Percentiles rank a stretch among this genome's conserved stretches.
Conservation (phyloP, 331 rosid species). For the Erythrophleum ivorense region DNA sequence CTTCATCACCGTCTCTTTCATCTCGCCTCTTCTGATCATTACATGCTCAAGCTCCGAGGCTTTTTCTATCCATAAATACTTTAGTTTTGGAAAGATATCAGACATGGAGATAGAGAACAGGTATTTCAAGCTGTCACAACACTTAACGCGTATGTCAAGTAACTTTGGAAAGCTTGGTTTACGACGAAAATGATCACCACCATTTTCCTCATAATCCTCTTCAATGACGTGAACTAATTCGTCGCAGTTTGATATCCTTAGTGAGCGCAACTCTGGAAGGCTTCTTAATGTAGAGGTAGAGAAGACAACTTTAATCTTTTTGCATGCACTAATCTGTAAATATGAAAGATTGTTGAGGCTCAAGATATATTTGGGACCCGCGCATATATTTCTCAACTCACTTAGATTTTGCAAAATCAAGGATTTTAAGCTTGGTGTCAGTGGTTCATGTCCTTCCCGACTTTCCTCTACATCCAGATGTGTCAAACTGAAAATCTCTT, state of each 20-base stretch:
- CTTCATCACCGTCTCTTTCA: not conserved
- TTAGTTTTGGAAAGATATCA: not conserved
- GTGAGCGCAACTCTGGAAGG: fast-evolving
- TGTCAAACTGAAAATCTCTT: not conserved
- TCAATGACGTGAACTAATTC: not conserved
- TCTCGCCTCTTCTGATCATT: not conserved
- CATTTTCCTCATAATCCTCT: not conserved
- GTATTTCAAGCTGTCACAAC: not conserved
- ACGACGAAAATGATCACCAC: not conserved
- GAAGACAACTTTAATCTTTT: not conserved
- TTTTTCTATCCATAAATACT: too few relatives aligned
- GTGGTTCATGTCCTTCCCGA: not conserved
- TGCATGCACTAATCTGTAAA: not conserved
- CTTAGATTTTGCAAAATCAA: not conserved
- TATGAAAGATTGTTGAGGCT: fast-evolving
- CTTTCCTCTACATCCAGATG: too few relatives aligned
- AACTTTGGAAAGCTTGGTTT: not conserved
- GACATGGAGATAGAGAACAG: not conserved
- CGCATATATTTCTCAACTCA: not conserved
- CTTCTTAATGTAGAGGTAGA: not conserved
- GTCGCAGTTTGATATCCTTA: not conserved
- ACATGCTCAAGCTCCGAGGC: not conserved
- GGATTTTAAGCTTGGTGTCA: not conserved
- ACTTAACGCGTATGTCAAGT: not conserved
- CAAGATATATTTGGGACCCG: not conserved